Evolutionary conservation across 306 rosid species (phyloP).

Genomic region (Cucumis melo): DNA sequence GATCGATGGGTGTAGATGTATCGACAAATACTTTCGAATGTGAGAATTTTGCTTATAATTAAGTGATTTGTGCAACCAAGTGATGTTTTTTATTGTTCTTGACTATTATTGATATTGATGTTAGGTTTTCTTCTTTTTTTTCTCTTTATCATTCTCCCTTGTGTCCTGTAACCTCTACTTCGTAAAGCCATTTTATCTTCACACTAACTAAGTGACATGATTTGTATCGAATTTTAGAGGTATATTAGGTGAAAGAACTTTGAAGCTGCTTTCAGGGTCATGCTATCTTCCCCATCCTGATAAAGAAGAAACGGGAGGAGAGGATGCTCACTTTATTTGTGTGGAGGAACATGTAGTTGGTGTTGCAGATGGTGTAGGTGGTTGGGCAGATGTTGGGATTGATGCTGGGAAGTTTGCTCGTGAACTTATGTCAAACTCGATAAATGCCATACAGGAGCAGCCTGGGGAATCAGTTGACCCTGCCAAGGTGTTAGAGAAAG

Average conservation of each 20-base stretch:
- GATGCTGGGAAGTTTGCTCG: slow-evolving; percentile 64
- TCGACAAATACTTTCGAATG: too few species aligned
- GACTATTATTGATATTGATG: neutral
- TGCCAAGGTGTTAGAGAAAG: slow-evolving; percentile 68
- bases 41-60: neutral
- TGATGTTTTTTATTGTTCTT: neutral
- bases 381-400: slow-evolving; percentile 94
- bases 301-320: slow-evolving; percentile 80
- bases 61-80: neutral
- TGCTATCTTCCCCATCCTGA: slow-evolving; percentile 90
- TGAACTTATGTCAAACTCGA: slow-evolving; percentile 61
- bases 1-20: too few species aligned
- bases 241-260: slow-evolving; percentile 23
- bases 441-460: slow-evolving; percentile 55
- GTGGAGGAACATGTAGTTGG: slow-evolving; percentile 61
- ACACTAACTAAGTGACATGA: neutral
- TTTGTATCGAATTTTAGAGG: slow-evolving; percentile 28
- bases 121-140: neutral
- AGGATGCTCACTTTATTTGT: slow-evolving; percentile 90
- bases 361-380: slow-evolving; percentile 94
- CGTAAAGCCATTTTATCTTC: neutral
- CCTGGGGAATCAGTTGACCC: slow-evolving; percentile 53
- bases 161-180: neutral
- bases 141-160: neutral
- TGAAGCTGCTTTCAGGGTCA: slow-evolving; percentile 68